Evolutionary conservation across 345 rosid species (phyloP).

Genomic region (Aquilaria sinensis): DNA sequence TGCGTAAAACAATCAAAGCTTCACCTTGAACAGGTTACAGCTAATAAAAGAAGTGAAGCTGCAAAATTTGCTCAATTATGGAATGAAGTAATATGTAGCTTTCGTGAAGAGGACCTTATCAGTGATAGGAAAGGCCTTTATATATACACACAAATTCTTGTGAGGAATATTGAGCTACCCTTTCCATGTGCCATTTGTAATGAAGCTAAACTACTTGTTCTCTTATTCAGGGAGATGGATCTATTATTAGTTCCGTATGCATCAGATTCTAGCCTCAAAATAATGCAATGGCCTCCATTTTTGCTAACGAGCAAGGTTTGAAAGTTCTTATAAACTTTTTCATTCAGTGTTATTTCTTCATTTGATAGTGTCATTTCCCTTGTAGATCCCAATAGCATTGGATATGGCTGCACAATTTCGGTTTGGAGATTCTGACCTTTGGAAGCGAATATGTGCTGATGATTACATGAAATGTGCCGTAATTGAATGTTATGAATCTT

Average conservation of each 20-base stretch:
- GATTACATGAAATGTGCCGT: conserved; percentile 99
- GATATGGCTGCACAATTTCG: conserved; percentile 94
- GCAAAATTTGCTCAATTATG: conserved; percentile 98
- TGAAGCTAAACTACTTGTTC: conserved; percentile 21
- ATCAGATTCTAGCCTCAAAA: conserved; percentile 89
- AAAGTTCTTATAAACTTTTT: conserved; percentile 3
- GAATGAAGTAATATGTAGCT: conserved; percentile 93
- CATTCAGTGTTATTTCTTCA: not conserved
- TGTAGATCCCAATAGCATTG: conserved; percentile 88
- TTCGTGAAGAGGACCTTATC: conserved; percentile 98
- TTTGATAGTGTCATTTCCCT: conserved; percentile 17
- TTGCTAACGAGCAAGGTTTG: conserved; percentile 96
- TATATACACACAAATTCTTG: too few relatives aligned
- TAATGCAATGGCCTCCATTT: conserved; percentile 99
- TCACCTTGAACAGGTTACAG: conserved; percentile 54
- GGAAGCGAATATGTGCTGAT: conserved; percentile 94
- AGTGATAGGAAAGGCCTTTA: conserved; percentile 74
- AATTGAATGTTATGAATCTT: conserved; percentile 91
- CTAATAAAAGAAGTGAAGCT: conserved; percentile 85
- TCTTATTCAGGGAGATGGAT: conserved; percentile 87
- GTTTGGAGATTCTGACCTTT: conserved; percentile 74
- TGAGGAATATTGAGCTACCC: too few relatives aligned
- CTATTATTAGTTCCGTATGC: conserved; percentile 85
- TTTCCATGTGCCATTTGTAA: not conserved
- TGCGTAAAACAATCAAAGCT: conserved; percentile 6